Percentiles rank a stretch among this genome's conserved stretches.
These are phyloP conservation scores for Sphaerobolus stellatus DNA, from an alignment of 1,284 basidiomycete genomes.

Conservation along the genomic window DNA sequence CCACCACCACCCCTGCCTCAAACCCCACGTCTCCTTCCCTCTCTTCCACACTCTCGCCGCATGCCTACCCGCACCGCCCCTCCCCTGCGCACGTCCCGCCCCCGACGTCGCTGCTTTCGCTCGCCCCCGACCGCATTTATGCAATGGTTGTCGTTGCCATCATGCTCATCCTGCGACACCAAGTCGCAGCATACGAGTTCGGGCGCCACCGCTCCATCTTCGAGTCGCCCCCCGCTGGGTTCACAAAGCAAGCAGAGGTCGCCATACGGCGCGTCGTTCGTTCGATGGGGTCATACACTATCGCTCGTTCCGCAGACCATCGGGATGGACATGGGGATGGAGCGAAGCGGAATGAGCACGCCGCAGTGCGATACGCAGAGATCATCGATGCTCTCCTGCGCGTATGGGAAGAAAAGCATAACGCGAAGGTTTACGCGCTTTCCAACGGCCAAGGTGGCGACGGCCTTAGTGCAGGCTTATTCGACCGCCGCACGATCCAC, in stretches of 20 bases:
- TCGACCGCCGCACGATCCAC: too few species aligned
- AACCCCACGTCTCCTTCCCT: conserved; percentile 3
- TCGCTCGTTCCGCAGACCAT: background rate
- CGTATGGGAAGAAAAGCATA: conserved; percentile 11
- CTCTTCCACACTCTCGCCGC: conserved; percentile 1
- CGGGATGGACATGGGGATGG: background rate
- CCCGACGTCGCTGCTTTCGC: conserved; percentile 1
- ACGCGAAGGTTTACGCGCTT: too few species aligned
- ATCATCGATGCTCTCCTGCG: conserved; percentile 8
- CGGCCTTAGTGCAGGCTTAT: too few species aligned
- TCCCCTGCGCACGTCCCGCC: conserved; percentile 1
- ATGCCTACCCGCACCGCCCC: conserved; percentile 1
- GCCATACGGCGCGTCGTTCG: too few species aligned
- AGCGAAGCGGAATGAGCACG: conserved; percentile 4
- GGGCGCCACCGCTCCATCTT: background rate
- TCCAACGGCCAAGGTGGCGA: too few species aligned
- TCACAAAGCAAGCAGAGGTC: too few species aligned
- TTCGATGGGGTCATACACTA: too few species aligned
- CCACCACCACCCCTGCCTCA: too few species aligned
- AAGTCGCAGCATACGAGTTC: too few species aligned
- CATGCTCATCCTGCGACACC: too few species aligned
- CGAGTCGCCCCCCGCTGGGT: too few species aligned
- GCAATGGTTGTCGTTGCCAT: too few species aligned
- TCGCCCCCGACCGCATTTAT: background rate
- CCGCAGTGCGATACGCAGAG: conserved; percentile 8